Conservation (phyloP, 148 eudicot species). For the Pouteria glomerata region DNA sequence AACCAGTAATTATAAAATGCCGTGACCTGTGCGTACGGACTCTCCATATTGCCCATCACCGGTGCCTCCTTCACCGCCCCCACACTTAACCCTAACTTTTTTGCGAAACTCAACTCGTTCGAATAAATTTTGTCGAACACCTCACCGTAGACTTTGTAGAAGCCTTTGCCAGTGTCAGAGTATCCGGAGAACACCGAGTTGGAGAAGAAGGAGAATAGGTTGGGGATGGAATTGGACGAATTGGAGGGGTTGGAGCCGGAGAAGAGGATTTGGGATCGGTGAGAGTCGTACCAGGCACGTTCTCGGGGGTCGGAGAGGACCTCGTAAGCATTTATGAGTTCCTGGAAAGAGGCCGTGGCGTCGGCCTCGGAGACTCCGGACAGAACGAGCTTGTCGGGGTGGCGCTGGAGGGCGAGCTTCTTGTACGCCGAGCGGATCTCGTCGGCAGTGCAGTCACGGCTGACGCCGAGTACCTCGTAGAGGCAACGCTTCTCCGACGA, state of each 20-base stretch:
- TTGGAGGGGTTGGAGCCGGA: slow-evolving; percentile 20
- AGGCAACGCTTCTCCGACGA: slow-evolving; percentile 64
- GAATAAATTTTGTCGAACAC: slow-evolving; percentile 57
- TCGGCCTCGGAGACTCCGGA: slow-evolving; percentile 64
- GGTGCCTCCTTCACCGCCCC: slow-evolving; percentile 80
- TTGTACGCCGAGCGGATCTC: slow-evolving; percentile 83
- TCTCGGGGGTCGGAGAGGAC: slow-evolving; percentile 83
- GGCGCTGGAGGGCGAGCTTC: slow-evolving; percentile 90
- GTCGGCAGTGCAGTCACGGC: slow-evolving; percentile 61
- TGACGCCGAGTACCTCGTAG: slow-evolving; percentile 70
- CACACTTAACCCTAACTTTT: slow-evolving; percentile 53
- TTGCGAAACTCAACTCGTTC: slow-evolving; percentile 62
- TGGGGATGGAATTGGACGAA: slow-evolving; percentile 35
- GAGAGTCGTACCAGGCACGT: slow-evolving; percentile 94
- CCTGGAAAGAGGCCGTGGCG: slow-evolving; percentile 87
- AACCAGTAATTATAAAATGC: slow-evolving; percentile 94
- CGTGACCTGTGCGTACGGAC: slow-evolving; percentile 72
- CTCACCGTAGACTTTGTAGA: slow-evolving; percentile 74
- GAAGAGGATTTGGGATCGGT: slow-evolving; percentile 82
- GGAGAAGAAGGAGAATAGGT: slow-evolving; percentile 66
- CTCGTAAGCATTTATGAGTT: slow-evolving; percentile 88
- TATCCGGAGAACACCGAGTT: slow-evolving; percentile 71
- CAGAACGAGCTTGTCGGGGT: slow-evolving; percentile 85
- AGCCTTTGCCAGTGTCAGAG: slow-evolving; percentile 47
- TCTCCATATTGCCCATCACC: slow-evolving; percentile 66